Base-by-base conservation (phyloP, 2,329 filamentous ascomycete species). In the Fusarium praegraminearum region DNA sequence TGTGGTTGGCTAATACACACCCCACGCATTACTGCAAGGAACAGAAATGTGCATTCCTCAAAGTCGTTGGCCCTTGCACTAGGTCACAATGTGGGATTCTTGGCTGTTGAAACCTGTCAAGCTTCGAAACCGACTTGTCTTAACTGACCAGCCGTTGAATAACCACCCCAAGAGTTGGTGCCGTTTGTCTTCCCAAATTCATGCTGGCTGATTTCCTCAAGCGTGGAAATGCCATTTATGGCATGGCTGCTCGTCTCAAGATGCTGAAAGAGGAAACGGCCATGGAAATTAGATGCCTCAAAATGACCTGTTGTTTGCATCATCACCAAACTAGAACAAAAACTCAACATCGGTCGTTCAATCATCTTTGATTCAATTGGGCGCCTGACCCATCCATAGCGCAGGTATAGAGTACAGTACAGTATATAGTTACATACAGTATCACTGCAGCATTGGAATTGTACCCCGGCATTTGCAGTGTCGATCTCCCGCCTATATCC, bases 401-500 rank as follows among this genome's bases (percentile, higher is more conserved):
- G 38, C 30, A 33, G 33, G 35, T 44, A 22, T 36, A 18, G 11
- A 28, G 22, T 44, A 44, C 24, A 24, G 22, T 44, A 26, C 5
- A 26, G 41, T 24, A 43, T 28, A 28, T 15, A 32, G 32, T n/a
- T 9, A 13, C 18, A 24, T 51, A 52, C 49, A 52, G 49, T 52
- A 35, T 28, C 11, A 36, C 20, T 41, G 33, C 20, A 38, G 26
- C 33, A 24, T 20, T 52, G 32, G 38, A 40, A 63, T 45, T 18
- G 15, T 33, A 54, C 57, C 52, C 68, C 63, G 55, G 46, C 46
- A 60, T 52, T 64, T 70, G 67, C 67, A 71, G 47, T 65, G 68
- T 65, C 68, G 68, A 70, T 70, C 68, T 69, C 68, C 64, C 67
- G 59, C 55, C 51, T 47, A 38, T 43, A 64, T 32, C 62, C 58